Base-by-base conservation (phyloP, 2,329 filamentous ascomycete species). In the Neofusicoccum parvum region DNA sequence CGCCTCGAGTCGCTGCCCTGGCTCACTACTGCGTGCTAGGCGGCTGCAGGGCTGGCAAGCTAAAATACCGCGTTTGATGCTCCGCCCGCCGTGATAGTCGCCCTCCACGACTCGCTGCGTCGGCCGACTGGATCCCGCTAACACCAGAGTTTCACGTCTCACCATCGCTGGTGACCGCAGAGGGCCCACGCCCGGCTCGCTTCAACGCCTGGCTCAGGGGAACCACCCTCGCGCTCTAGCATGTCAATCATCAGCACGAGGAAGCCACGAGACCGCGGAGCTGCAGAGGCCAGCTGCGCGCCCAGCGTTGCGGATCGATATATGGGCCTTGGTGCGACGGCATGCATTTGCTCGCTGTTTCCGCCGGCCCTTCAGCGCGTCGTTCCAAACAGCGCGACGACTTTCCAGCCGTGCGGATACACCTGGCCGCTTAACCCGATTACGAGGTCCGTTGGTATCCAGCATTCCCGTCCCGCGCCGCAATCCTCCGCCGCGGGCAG, bases 191-290 rank as follows among this genome's bases (percentile, higher is more conserved):
- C 15, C 9, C 56, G 27, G 11, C 56, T 60, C 43, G 56, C 43
- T 37, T 27, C 56, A 60, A 48, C 56, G 56, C 56, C 56, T 60
- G 56, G 56, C 56, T 60, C 56, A 60, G 56, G 56, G 56, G 56
- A 34, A 60, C 43, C 56, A 48, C 56, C 53, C 34, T 17, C 27
- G 15, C 54, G 39, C 54, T 36, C 37, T 20, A 43, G 53, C 5
- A 32, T 7, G n/a, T 51, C 27, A 51, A 51, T 51, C 48, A 51
- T 51, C 48, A 53, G 32, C 50, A 53, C 34, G 50, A 53, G 50
- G 50, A 39, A 53, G 32, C 56, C 56, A 60, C 56, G 56, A 60
- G 56, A 60, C 56, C 56, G 56, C 53, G 23, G 53, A 54, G 53
- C 20, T 45, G 39, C 53, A 58, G 53, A 58, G 53, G 39, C 50